Base-by-base conservation (phyloP, 2,329 filamentous ascomycete genomes). In the Lachnellula occidentalis region DNA sequence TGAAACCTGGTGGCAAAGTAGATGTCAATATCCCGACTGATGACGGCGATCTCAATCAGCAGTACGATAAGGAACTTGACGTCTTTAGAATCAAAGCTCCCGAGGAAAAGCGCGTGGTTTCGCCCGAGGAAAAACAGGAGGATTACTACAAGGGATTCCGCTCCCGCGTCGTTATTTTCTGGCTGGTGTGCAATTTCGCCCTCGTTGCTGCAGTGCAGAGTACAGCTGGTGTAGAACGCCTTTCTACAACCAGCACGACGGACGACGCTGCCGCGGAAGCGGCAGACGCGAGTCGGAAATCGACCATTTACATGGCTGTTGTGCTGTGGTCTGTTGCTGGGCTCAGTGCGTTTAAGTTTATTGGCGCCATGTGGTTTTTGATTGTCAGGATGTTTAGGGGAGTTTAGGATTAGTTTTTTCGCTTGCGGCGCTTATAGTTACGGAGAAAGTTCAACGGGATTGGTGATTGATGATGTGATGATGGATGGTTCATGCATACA, bases 111-210 rank as follows among this genome's bases (percentile, higher is more conserved):
- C 84, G 82, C 65, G 65, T 76, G 0, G 79, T 81, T 0, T 78
- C 77, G 0, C 69, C 79, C 0, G 69, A 74, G 0, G 92, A 96
- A 69, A 90, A 88, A 67, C 92, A 99, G 71, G 90, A 96, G 76
- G 94, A 99, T 71, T 99, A 97, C 74, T 99, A 99, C 80, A 91
- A 92, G 66, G 94, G 92, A 61, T 96, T 99, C 70, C 84, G 94
- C 59, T 95, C 89, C 19, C 83, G 90, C 27, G 92, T 96, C 62
- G 94, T 99, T 31, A 76, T 97, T 49, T 84, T 88, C 61, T 99
- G 94, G 94, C 96, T 99, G 80, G 90, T 97, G 66, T 91, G 86
- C 68, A 99, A 99, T 72, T 88, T 99, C 70, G 91, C 83, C 0
- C 82, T 99, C 5, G 85, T 83, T 0, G 92, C 92, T 0, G 79